phyloP scores from a whole-genome alignment of 2,329 filamentous ascomycete genomes.

The Hypoxylon sp. region DNA sequence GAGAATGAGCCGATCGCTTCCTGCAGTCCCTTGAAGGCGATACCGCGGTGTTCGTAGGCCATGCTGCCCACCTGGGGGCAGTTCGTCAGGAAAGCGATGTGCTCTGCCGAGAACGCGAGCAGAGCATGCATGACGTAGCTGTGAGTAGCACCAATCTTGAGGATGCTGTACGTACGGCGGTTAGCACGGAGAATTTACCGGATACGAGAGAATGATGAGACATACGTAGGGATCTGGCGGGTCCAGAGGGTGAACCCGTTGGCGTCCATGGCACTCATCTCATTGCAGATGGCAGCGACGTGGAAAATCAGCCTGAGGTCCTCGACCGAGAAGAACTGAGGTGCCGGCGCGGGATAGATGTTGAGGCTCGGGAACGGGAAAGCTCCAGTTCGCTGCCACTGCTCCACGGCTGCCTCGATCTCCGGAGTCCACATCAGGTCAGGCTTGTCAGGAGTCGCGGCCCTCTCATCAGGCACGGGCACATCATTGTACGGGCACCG shows the following conservation, averaged over 20 bases:
- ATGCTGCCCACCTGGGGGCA: conserved; percentile 87
- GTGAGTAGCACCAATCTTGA: conserved; percentile 82
- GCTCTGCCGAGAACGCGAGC: conserved; percentile 91
- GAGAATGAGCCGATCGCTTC: conserved; percentile 88
- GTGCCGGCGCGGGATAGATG: conserved; percentile 77
- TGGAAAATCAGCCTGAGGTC: conserved; percentile 92
- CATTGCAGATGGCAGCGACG: conserved; percentile 83
- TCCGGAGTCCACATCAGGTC: conserved; percentile 86
- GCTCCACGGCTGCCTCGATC: conserved; percentile 79
- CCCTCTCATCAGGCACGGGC: conserved; percentile 70
- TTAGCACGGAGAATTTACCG: conserved; percentile 35
- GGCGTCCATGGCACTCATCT: conserved; percentile 78
- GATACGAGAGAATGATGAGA: conserved; percentile 27
- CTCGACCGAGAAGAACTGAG: conserved; percentile 75
- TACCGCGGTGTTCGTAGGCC: conserved; percentile 86
- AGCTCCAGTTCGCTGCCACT: conserved; percentile 83
- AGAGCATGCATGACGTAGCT: conserved; percentile 94
- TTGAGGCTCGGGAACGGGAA: conserved; percentile 86
- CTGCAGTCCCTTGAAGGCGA: conserved; percentile 86
- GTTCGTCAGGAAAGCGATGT: conserved; percentile 88
- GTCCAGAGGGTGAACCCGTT: conserved; percentile 93
- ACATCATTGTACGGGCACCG: conserved; percentile 97
- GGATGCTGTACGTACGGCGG: conserved; percentile 63
- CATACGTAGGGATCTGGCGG: conserved; percentile 89
- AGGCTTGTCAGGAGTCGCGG: conserved; percentile 67